Conservation (phyloP, 768 basidiomycete genomes). For the Amanita jacksonii region DNA sequence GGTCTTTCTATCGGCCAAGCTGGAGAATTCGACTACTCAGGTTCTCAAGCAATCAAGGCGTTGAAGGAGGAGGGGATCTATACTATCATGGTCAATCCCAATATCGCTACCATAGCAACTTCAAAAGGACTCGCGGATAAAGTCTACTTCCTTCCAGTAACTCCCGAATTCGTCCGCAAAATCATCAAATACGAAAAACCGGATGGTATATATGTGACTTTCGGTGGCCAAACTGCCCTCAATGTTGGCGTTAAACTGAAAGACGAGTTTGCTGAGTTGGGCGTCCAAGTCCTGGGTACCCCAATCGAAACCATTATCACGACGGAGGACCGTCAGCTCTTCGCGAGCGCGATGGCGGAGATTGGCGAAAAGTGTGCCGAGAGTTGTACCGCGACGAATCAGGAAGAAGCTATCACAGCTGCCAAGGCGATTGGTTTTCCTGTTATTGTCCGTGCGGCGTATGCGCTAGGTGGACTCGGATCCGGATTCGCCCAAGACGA, state of each 20-base stretch:
- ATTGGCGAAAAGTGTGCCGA: constrained; percentile 95
- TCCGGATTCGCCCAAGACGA: constrained; percentile 96
- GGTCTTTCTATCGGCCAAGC: constrained; percentile 98
- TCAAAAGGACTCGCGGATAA: constrained; percentile 98
- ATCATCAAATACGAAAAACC: constrained; percentile 99
- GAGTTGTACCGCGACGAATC: constrained; percentile 78
- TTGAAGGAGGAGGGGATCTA: constrained; percentile 99
- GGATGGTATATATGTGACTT: constrained; percentile 97
- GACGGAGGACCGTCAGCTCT: constrained; percentile 93
- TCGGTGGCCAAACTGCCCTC: constrained; percentile 95
- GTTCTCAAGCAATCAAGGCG: constrained; percentile 98
- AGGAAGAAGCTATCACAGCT: constrained; percentile 75
- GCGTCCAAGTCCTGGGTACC: constrained; percentile 91
- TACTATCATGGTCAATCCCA: constrained; percentile 97
- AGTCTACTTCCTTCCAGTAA: constrained; percentile 98
- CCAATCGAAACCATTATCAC: constrained; percentile 96
- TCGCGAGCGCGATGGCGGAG: constrained; percentile 88
- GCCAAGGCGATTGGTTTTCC: constrained; percentile 86
- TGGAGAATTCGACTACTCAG: constrained; percentile 99
- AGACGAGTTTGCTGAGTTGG: constrained; percentile 87
- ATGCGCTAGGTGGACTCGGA: constrained; percentile 91
- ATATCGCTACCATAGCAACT: constrained; percentile 97
- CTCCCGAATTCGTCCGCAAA: constrained; percentile 94
- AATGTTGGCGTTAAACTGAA: constrained; percentile 97
- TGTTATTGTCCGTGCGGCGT: constrained; percentile 94